Evolutionary conservation across 306 rosid genomes (phyloP).

Genomic region (Cucumis melo): DNA sequence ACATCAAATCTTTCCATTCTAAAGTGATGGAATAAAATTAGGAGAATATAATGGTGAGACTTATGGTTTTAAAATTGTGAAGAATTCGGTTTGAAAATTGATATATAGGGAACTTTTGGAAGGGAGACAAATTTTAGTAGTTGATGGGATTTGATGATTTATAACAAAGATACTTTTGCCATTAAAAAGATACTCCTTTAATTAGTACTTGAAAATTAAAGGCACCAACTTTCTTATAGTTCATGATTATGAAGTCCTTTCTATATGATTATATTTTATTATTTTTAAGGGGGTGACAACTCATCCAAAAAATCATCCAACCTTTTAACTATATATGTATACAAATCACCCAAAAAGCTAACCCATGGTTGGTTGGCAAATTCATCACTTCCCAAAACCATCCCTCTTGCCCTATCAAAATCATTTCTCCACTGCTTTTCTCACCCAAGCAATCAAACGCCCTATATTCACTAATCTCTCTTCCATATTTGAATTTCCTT

Average conservation of each 20-base stretch:
- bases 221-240: constrained; percentile 19
- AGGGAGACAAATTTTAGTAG: neutral
- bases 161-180: constrained; percentile 26
- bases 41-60: neutral
- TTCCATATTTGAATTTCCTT: neutral
- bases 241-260: constrained; percentile 25
- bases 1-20: neutral
- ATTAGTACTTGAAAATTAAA: constrained; percentile 21
- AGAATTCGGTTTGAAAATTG: neutral
- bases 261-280: constrained; percentile 2
- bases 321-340: constrained; percentile 8
- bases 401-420: neutral
- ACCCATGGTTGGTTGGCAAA: constrained; percentile 21
- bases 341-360: constrained; percentile 14
- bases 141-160: constrained; percentile 23
- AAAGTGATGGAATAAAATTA: neutral
- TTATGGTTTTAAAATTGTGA: neutral
- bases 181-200: constrained; percentile 19
- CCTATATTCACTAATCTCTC: constrained; percentile 15
- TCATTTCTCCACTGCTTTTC: constrained; percentile 5
- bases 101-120: neutral
- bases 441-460: constrained; percentile 21
- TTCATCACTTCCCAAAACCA: neutral
- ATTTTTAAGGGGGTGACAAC: constrained; percentile 32
- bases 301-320: constrained; percentile 15